These are phyloP conservation scores for Neonectria sp. DNA, from an alignment of 2,329 filamentous ascomycete species.

Conservation along the genomic window DNA sequence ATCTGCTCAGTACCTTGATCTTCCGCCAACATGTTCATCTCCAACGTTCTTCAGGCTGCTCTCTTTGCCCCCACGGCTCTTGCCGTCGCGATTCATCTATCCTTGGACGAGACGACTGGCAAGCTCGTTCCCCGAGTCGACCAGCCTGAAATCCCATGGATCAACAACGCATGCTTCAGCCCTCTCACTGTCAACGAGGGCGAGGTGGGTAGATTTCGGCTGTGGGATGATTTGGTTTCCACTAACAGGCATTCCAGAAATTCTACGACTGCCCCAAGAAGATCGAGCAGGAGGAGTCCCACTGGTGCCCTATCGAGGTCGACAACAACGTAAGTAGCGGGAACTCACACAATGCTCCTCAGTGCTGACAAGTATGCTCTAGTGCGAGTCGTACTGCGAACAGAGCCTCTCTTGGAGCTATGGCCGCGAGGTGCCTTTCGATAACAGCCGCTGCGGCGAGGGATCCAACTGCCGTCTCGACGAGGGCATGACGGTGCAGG, in stretches of 20 bases:
- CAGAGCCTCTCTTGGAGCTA: constrained; percentile 2
- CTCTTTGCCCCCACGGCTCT: constrained; percentile 2
- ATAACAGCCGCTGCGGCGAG: neutral
- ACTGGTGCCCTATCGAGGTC: neutral
- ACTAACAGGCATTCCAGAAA: neutral
- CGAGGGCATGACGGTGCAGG: constrained; percentile 4
- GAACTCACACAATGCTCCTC: neutral
- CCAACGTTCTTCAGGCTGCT: neutral
- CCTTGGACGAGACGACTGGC: neutral
- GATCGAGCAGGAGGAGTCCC: neutral
- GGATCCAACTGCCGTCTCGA: constrained; percentile 2
- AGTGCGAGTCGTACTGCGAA: constrained; percentile 13
- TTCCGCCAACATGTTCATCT: neutral
- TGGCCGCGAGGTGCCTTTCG: constrained; percentile 11
- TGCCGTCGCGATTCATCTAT: neutral
- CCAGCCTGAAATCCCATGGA: constrained; percentile 11
- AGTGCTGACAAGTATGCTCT: neutral
- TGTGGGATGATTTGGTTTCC: neutral
- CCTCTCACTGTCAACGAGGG: constrained; percentile 7
- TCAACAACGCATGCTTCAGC: constrained; percentile 11
- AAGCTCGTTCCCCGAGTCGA: constrained; percentile 8
- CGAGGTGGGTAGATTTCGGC: neutral
- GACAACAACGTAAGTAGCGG: neutral
- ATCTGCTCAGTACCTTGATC: neutral
- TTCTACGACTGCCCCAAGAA: constrained; percentile 13